Base-by-base conservation (phyloP, 108 stramenopile genomes). In the Cyclotella atomus region DNA sequence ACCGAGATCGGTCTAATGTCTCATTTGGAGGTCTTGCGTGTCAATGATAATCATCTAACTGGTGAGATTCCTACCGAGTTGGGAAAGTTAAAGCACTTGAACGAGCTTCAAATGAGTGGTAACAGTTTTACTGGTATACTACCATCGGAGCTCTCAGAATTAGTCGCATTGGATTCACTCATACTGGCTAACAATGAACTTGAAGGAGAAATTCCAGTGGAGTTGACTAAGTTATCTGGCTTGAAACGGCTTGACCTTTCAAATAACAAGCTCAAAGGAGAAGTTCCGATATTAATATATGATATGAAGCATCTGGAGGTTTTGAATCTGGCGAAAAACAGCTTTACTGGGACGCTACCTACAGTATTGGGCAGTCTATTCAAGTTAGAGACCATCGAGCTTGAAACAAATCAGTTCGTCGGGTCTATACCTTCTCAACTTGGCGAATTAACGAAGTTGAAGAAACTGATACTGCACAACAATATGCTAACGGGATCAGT, bases 301-400 rank as follows among this genome's bases (percentile, higher is more conserved):
- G 69, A 60, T 7, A 71, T 75, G 73, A 82, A 75, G 28, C 66
- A 71, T 38, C 59, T 79, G 0, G 59, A 62, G 35, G 71, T 63
- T 17, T 54, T 89, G 36, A 79, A 84, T 23, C 63, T 87, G 44
- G 75, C 79, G 20, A 33, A 72, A 23, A 90, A 87, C 65, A 65
- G 80, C 20, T 49, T 92, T 33, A 59, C 38, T 0, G 87, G 89
- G 14, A 28, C 62, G 5, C 83, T 92, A 41, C 92, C 92, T 10
- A 46, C 79, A 6, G 88, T 87, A 61, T 5, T 93, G 0, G 89
- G 87, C 43, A 52, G 74, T 17, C 63, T 82, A 2, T 82, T 66
- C 65, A 81, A 83, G 62, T 53, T 85, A 17, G 79, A 85, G 59
- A 45, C 69, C 12, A 64, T 85, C 29, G 68, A 71, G 56, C 59